These are phyloP conservation scores for Dysphania ambrosioides DNA, from an alignment of 148 eudicot genomes.

Conservation along the genomic window DNA sequence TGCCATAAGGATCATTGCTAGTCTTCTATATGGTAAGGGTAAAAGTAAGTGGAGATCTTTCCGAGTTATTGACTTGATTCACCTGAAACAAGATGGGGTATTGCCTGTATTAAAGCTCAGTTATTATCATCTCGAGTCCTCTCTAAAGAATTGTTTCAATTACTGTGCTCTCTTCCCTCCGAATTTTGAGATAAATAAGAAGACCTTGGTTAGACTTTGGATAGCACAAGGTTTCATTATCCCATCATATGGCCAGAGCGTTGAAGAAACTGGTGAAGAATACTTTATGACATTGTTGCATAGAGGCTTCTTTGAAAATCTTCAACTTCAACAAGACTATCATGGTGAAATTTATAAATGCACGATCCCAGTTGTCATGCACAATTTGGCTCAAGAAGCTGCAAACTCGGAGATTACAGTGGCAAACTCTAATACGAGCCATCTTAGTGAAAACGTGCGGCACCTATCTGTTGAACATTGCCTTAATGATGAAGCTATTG, in stretches of 20 bases:
- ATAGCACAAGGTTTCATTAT: constrained; percentile 25
- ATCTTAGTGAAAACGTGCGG: no score
- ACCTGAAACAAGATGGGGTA: constrained; percentile 11
- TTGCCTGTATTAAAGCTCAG: constrained; percentile 34
- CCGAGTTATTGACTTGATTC: constrained; percentile 25
- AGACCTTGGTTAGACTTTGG: constrained; percentile 16
- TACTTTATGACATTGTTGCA: constrained; percentile 14
- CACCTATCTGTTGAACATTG: no score
- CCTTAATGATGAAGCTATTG: no score
- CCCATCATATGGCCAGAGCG: neutral
- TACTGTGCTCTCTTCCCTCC: constrained; percentile 23
- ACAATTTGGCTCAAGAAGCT: no score
- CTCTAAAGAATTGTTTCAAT: constrained; percentile 18
- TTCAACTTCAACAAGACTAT: no score
- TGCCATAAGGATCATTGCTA: constrained; percentile 32
- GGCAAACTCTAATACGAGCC: no score
- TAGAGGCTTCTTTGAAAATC: constrained; percentile 29
- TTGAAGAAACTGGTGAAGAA: constrained; percentile 23
- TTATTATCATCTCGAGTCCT: constrained; percentile 25
- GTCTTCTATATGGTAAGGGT: constrained; percentile 24
- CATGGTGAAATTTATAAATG: no score
- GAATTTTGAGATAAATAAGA: constrained; percentile 13
- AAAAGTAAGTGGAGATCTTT: constrained; percentile 31
- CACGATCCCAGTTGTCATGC: no score
- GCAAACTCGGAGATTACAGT: no score